phyloP scores from a whole-genome alignment of 1,139 yeast species.

The Suhomyces maxii region DNA sequence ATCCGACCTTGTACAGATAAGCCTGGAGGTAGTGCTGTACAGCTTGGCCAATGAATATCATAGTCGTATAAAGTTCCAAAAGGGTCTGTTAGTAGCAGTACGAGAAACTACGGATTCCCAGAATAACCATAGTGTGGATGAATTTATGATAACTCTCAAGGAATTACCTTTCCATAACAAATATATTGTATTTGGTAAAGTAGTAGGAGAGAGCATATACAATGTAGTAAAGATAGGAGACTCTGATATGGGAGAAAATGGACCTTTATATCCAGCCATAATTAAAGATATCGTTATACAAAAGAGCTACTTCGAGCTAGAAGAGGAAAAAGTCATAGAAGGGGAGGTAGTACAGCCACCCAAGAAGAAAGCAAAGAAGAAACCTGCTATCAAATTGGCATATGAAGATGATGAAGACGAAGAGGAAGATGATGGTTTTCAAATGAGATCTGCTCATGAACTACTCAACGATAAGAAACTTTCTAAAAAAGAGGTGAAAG shows the following conservation, averaged over 20 bases:
- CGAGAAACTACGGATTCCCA: conserved; percentile 23
- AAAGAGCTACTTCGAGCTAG: conserved; percentile 44
- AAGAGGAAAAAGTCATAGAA: conserved; percentile 4
- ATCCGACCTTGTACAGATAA: conserved; percentile 41
- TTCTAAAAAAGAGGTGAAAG: conserved; percentile 3
- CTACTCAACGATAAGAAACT: conserved; percentile 3
- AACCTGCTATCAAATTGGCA: conserved; percentile 16
- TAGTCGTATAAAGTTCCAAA: conserved; percentile 52
- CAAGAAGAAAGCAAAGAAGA: conserved; percentile 20
- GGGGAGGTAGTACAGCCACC: conserved; percentile 5
- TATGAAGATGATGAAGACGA: conserved; percentile 27
- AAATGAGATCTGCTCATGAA: conserved; percentile 55
- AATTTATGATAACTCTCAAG: conserved; percentile 56
- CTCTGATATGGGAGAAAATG: conserved; percentile 45
- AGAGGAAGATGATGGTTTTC: conserved; percentile 32
- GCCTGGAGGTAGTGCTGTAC: conserved; percentile 17
- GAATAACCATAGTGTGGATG: conserved; percentile 39
- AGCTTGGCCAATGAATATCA: conserved; percentile 50
- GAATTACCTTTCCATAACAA: conserved; percentile 47
- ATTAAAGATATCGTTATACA: conserved; percentile 41
- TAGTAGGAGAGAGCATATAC: conserved; percentile 60
- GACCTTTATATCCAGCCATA: conserved; percentile 54
- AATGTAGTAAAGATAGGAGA: conserved; percentile 54
- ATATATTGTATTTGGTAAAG: conserved; percentile 61
- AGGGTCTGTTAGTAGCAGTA: conserved; percentile 61